These are phyloP conservation scores for Chenopodium berlandieri DNA, from an alignment of 148 eudicot species.

Conservation along the genomic window DNA sequence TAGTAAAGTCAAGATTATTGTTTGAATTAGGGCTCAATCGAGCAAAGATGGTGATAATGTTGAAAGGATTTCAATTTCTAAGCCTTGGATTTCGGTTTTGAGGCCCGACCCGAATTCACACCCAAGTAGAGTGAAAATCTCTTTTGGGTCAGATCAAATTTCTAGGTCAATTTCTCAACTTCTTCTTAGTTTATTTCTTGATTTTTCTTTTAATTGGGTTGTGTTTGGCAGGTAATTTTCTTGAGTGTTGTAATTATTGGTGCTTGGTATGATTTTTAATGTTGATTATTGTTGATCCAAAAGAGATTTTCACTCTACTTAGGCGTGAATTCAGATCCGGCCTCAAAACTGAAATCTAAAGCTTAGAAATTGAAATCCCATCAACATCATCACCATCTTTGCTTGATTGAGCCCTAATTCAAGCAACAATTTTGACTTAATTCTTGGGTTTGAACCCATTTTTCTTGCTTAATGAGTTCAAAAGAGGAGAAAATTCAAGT, in stretches of 20 bases:
- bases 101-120: conserved; percentile 30
- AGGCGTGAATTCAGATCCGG: conserved; percentile 23
- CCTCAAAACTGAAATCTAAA: conserved; percentile 47
- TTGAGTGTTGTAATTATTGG: not conserved
- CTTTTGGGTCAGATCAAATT: conserved; percentile 40
- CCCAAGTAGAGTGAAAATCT: conserved; percentile 38
- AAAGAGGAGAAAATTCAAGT: too few species aligned
- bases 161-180: conserved; percentile 31
- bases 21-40: conserved; percentile 42
- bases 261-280: not conserved
- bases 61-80: conserved; percentile 12
- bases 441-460: conserved; percentile 26
- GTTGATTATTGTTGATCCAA: conserved; percentile 18
- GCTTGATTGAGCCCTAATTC: conserved; percentile 39
- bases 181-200: not conserved
- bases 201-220: not conserved
- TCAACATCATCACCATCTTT: conserved; percentile 29
- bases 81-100: conserved; percentile 45
- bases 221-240: not conserved
- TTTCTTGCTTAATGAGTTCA: not conserved
- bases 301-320: conserved; percentile 40
- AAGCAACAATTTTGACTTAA: conserved; percentile 53
- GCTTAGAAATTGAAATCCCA: conserved; percentile 19
- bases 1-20: conserved; percentile 51
- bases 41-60: conserved; percentile 31